A percentile compares a stretch with the other conserved stretches of the same genome.
Evolutionary conservation across 2,329 filamentous ascomycete genomes (phyloP).

Genomic region (Monilinia fructicola): DNA sequence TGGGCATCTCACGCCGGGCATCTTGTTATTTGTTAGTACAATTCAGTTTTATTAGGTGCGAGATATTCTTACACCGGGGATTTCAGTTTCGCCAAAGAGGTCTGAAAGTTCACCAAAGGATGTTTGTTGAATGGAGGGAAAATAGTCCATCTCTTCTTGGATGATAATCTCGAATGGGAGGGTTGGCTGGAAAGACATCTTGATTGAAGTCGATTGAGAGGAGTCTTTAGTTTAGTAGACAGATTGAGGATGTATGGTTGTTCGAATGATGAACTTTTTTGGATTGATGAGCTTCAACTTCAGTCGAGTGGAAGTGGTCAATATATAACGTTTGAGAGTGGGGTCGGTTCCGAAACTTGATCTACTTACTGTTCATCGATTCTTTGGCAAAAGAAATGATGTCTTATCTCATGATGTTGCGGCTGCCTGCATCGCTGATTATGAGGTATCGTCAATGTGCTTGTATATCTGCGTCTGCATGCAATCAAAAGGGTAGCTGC

Average conservation of each 20-base stretch:
- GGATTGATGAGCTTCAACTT: constrained; percentile 10
- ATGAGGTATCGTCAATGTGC: not conserved
- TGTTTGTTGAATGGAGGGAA: constrained; percentile 1
- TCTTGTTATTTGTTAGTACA: constrained; percentile 35
- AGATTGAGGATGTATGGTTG: not conserved
- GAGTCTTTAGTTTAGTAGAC: not conserved
- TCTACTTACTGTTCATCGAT: not conserved
- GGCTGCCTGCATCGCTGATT: constrained; percentile 9
- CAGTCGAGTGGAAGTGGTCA: constrained; percentile 2
- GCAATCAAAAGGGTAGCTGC: constrained; percentile 7
- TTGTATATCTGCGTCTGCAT: constrained; percentile 17
- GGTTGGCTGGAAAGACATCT: constrained; percentile 14
- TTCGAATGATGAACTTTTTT: not conserved
- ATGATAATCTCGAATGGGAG: constrained; percentile 6
- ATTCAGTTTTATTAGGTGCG: not conserved
- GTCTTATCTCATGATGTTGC: not conserved
- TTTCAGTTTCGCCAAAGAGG: constrained; percentile 19
- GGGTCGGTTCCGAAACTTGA: not conserved
- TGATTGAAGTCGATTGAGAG: constrained; percentile 7
- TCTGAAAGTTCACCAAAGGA: not conserved
- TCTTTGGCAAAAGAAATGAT: constrained; percentile 3
- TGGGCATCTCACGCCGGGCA: constrained; percentile 54
- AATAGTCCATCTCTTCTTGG: constrained; percentile 16
- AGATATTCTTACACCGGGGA: constrained; percentile 11
- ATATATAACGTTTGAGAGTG: constrained; percentile 13